Conservation (phyloP, 2,329 filamentous ascomycete genomes). For the Capronia epimyces region DNA sequence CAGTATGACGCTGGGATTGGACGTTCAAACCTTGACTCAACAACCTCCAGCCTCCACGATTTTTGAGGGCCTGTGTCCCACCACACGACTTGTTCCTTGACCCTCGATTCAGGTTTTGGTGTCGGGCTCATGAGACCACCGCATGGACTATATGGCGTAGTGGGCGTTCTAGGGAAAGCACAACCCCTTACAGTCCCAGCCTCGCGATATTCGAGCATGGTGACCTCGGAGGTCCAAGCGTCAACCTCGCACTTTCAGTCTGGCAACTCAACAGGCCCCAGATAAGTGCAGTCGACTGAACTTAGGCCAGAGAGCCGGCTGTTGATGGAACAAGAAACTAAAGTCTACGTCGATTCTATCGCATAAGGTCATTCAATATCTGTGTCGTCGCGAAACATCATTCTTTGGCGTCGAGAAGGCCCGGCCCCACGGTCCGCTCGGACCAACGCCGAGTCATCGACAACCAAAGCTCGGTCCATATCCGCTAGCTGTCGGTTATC, state of each 20-base stretch:
- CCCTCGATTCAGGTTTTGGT: not conserved
- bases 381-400: not conserved
- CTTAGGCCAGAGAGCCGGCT: too few species aligned
- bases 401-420: not conserved
- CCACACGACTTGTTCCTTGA: not conserved
- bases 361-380: not conserved
- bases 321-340: not conserved
- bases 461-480: not conserved
- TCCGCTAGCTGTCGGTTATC: not conserved
- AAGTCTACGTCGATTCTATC: not conserved
- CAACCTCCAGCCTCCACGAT: slow-evolving; percentile 1
- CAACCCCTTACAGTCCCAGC: not conserved
- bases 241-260: not conserved
- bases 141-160: not conserved
- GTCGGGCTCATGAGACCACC: not conserved
- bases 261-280: not conserved
- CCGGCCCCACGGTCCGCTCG: not conserved
- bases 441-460: not conserved
- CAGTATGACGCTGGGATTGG: not conserved
- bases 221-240: not conserved
- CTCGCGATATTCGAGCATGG: not conserved
- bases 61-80: not conserved
- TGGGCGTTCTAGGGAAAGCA: not conserved
- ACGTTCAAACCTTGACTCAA: not conserved
- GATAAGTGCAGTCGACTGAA: not conserved